Conservation (phyloP, 2,329 filamentous ascomycete species). For the Colletotrichum trifolii region DNA sequence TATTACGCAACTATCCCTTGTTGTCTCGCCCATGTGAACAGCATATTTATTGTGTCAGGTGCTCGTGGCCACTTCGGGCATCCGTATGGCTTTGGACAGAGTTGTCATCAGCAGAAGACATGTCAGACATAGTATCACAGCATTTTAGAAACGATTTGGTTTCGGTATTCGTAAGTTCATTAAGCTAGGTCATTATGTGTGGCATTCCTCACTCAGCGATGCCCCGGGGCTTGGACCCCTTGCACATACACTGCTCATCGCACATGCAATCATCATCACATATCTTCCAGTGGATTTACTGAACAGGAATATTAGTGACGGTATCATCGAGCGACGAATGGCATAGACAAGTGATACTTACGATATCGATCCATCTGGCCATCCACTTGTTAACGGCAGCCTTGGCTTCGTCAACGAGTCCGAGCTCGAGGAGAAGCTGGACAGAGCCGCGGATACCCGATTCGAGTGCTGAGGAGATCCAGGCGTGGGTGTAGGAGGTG, state of each 20-base stretch:
- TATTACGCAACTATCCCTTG: too few species aligned
- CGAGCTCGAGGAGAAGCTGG: conserved; percentile 72
- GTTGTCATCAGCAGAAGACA: too few species aligned
- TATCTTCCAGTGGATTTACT: background rate
- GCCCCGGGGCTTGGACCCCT: background rate
- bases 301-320: too few species aligned
- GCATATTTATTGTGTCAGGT: too few species aligned
- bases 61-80: too few species aligned
- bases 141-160: background rate
- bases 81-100: too few species aligned
- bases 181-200: conserved; percentile 15
- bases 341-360: conserved; percentile 32
- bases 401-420: conserved; percentile 77
- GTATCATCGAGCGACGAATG: too few species aligned
- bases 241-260: background rate
- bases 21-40: too few species aligned
- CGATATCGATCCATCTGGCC: conserved; percentile 71
- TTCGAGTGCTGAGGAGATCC: conserved; percentile 75
- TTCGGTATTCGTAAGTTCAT: conserved; percentile 27
- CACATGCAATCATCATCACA: background rate
- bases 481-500: conserved; percentile 77
- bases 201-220: background rate
- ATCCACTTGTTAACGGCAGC: conserved; percentile 73
- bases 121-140: too few species aligned
- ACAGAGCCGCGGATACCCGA: conserved; percentile 73